Conservation (phyloP, 441 rosid species). For the Cnidoscolus chayamansa region DNA sequence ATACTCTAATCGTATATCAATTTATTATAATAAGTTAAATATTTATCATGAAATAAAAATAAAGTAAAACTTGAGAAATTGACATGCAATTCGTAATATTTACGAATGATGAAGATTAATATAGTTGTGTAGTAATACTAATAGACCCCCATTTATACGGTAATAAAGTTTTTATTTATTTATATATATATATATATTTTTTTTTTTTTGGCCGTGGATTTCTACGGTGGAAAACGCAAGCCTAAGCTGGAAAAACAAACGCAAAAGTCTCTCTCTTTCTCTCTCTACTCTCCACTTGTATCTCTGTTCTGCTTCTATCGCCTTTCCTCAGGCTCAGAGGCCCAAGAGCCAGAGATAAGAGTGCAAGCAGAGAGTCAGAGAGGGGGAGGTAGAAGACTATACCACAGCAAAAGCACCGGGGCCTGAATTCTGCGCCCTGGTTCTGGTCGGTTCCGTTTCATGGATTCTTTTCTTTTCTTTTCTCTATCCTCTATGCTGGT, state of each 20-base stretch:
- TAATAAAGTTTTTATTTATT: no score
- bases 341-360: background rate
- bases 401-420: slow-evolving; percentile 37
- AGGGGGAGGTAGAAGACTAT: slow-evolving; percentile 21
- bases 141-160: no score
- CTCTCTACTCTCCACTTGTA: slow-evolving; percentile 22
- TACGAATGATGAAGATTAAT: no score
- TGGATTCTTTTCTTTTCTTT: slow-evolving; percentile 38
- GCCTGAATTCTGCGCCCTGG: slow-evolving; percentile 37
- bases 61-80: no score
- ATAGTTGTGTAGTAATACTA: no score
- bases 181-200: no score
- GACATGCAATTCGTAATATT: no score
- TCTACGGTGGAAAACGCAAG: slow-evolving; percentile 45
- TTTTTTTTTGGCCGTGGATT: slow-evolving; percentile 24
- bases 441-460: slow-evolving; percentile 13
- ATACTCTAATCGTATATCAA: no score
- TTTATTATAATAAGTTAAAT: no score
- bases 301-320: slow-evolving; percentile 17
- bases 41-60: no score
- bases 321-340: slow-evolving; percentile 9
- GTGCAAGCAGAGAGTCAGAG: slow-evolving; percentile 9
- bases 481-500: slow-evolving; percentile 32
- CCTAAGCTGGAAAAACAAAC: slow-evolving; percentile 17
- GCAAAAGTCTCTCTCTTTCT: slow-evolving; percentile 12